phyloP scores from a whole-genome alignment of 495 filamentous ascomycete species.

The Aspergillus affinis region DNA sequence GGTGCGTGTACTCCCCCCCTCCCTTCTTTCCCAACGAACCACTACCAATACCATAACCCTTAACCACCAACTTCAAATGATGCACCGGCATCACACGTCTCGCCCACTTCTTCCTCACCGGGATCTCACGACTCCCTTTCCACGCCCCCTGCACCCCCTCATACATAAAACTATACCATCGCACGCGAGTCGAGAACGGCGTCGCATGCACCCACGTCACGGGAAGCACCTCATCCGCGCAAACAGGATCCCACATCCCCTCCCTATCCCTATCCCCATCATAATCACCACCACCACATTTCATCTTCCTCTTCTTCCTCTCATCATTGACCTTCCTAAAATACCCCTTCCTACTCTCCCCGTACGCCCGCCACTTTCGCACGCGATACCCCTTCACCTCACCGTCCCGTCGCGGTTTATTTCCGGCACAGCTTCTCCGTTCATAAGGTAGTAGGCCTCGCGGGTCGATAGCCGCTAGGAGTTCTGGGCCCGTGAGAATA shows the following conservation, averaged over 20 bases:
- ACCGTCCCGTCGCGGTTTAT: too few relatives aligned
- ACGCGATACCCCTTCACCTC: slow-evolving; percentile 22
- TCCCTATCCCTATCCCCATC: slow-evolving; percentile 2
- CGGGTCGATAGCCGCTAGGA: slow-evolving; percentile 15
- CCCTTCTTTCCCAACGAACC: too few relatives aligned
- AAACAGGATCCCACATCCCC: slow-evolving; percentile 1
- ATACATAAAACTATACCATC: slow-evolving; percentile 15
- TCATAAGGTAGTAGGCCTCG: slow-evolving; percentile 12
- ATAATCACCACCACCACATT: too few relatives aligned
- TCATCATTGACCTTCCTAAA: slow-evolving; percentile 13
- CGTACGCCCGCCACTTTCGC: slow-evolving; percentile 17
- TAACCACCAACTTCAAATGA: slow-evolving; percentile 19
- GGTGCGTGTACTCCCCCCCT: too few relatives aligned
- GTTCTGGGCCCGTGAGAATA: slow-evolving; percentile 12
- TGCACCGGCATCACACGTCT: slow-evolving; percentile 13
- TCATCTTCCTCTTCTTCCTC: too few relatives aligned
- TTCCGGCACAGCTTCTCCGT: too few relatives aligned
- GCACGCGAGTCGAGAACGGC: slow-evolving; percentile 7
- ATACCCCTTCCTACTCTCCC: slow-evolving; percentile 16
- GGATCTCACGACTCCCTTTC: slow-evolving; percentile 19
- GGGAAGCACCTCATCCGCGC: slow-evolving; percentile 12
- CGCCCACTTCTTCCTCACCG: background rate
- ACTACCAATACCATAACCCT: background rate
- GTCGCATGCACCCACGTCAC: slow-evolving; percentile 10
- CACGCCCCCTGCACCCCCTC: slow-evolving; percentile 15